Base-by-base conservation (phyloP, 306 rosid genomes). In the Trichosanthes truncata region DNA sequence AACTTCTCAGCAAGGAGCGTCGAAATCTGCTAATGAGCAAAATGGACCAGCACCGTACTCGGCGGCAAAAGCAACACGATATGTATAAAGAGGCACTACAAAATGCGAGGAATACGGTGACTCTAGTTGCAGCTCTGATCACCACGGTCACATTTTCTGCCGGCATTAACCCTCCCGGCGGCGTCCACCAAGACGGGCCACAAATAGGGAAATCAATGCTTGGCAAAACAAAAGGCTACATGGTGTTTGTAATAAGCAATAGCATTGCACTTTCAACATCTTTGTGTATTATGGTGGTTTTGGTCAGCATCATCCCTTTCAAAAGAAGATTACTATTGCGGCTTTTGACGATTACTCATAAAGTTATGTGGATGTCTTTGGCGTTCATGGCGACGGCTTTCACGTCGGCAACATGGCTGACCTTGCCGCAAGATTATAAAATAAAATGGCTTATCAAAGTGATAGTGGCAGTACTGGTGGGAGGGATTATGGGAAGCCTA, bases 241-340 rank as follows among this genome's bases (percentile, higher is more conserved):
- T 85, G 80, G 90, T 90, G 41, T 93, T 93, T 78, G 46, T 79
- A 29, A 69, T 93, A 55, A 86, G 93, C 84, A 90, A 93, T 26
- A 53, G 76, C 52, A 21, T 88, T 41, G 92, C 97, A 26, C 31
- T 93, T 17, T 82, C 91, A 80, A 84, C 87, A n/a, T 89, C 96
- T 61, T 80, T 91, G 4, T 87, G 87, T n/a, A 85, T 90, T 36
- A 93, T 90, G 4, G 71, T 93, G 25, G 89, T 90, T 73, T 84
- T 90, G 17, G 93, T 93, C n/a, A 93, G 96, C 76, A 84, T 93
- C 80, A 89, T 93, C 81, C 93, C 97, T 3, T 93, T 82, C 38
- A 78, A 81, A 51, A 87, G 89, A 52, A 93, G 84, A 53, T 48
- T 88, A 38, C 86, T 82, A 17, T 79, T 79, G 81, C 86, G 57